phyloP scores from a whole-genome alignment of 495 filamentous ascomycete species.

The Xylaria grammica region DNA sequence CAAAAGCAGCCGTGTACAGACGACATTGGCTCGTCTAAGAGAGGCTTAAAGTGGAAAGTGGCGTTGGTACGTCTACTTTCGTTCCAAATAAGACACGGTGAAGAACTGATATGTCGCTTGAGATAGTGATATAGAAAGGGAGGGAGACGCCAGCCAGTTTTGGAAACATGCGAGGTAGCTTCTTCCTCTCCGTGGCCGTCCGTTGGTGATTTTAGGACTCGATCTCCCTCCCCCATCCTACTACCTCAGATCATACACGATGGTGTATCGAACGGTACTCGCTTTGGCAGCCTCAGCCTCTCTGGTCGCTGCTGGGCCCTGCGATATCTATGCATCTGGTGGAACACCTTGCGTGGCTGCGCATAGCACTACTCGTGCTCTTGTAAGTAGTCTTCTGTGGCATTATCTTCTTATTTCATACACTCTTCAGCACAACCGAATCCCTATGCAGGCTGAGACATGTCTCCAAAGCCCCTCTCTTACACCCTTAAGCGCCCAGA shows the following conservation, averaged over 20 bases:
- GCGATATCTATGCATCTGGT: slow-evolving; percentile 59
- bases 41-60: slow-evolving; percentile 13
- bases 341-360: slow-evolving; percentile 61
- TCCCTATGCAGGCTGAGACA: neutral
- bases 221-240: neutral
- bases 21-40: neutral
- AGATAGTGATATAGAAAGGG: neutral
- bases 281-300: slow-evolving; percentile 46
- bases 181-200: neutral
- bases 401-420: slow-evolving; percentile 41
- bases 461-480: neutral
- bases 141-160: neutral
- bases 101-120: neutral
- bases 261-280: slow-evolving; percentile 26
- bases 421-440: neutral
- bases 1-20: neutral
- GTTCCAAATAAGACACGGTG: neutral
- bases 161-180: neutral
- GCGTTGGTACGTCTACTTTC: neutral
- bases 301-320: slow-evolving; percentile 55
- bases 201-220: neutral
- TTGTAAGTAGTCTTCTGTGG: slow-evolving; percentile 27
- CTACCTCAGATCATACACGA: neutral
- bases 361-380: slow-evolving; percentile 62
- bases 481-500: neutral